Evolutionary conservation across 805 yeast genomes (phyloP).

Genomic region (Yamadazyma laniorum): DNA sequence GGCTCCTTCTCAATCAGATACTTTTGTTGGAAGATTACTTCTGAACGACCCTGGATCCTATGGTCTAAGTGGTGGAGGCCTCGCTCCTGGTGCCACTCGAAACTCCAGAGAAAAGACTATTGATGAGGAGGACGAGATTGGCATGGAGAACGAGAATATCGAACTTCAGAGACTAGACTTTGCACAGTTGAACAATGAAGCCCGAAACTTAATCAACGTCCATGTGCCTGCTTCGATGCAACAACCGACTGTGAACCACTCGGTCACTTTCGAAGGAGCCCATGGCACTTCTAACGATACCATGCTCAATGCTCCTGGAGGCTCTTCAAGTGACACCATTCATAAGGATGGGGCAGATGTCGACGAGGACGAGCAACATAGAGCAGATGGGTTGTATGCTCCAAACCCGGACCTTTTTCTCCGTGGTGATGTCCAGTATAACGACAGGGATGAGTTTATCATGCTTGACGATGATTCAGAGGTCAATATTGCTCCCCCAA

Average conservation of each 20-base stretch:
- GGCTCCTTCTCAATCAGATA: constrained; percentile 28
- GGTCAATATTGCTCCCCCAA: constrained; percentile 38
- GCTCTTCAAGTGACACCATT: constrained; percentile 14
- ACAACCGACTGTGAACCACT: constrained; percentile 5
- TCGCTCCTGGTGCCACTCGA: constrained; percentile 39
- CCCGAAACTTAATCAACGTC: constrained; percentile 50
- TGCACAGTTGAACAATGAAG: constrained; percentile 48
- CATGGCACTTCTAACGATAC: constrained; percentile 4
- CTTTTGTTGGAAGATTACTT: constrained; percentile 39
- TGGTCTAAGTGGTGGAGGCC: constrained; percentile 38
- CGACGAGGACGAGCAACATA: background rate
- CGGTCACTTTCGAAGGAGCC: background rate
- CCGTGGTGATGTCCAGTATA: constrained; percentile 19
- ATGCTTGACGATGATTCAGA: constrained; percentile 33
- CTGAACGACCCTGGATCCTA: constrained; percentile 22
- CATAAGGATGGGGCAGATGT: constrained; percentile 3
- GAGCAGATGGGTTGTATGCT: constrained; percentile 23
- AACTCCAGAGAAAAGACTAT: constrained; percentile 9
- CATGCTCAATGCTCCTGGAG: constrained; percentile 3
- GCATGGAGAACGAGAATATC: constrained; percentile 28
- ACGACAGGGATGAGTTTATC: constrained; percentile 29
- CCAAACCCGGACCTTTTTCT: constrained; percentile 47
- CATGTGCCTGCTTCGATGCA: constrained; percentile 37
- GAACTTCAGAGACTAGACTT: constrained; percentile 46
- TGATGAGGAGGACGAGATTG: constrained; percentile 37